These are phyloP conservation scores for Lasiosphaeria miniovina DNA, from an alignment of 495 filamentous ascomycete genomes.

Conservation along the genomic window DNA sequence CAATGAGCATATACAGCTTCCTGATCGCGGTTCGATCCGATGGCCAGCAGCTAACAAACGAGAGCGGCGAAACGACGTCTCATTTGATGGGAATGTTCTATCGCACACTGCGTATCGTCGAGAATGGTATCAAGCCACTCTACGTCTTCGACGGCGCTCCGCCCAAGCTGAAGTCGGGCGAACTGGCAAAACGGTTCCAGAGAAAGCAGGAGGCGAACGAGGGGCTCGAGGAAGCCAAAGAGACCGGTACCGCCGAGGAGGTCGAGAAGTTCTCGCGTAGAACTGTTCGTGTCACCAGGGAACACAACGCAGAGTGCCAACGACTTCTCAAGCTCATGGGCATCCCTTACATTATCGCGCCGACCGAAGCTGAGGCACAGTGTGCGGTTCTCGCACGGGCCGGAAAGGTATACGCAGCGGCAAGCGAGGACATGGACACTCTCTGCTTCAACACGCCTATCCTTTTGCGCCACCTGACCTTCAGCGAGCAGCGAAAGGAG, in stretches of 20 bases:
- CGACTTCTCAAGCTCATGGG: slow-evolving; percentile 89
- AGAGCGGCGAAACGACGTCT: slow-evolving; percentile 91
- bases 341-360: slow-evolving; percentile 89
- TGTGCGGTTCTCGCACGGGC: slow-evolving; percentile 87
- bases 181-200: slow-evolving; percentile 88
- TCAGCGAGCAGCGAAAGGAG: slow-evolving; percentile 94
- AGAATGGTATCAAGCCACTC: slow-evolving; percentile 97
- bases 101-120: slow-evolving; percentile 94
- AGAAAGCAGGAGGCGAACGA: slow-evolving; percentile 87
- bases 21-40: slow-evolving; percentile 95
- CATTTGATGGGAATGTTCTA: slow-evolving; percentile 99
- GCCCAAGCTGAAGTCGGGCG: slow-evolving; percentile 94
- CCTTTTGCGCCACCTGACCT: slow-evolving; percentile 87
- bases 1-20: slow-evolving; percentile 99
- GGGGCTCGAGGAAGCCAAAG: slow-evolving; percentile 89
- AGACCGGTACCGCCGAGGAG: slow-evolving; percentile 94
- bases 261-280: slow-evolving; percentile 96
- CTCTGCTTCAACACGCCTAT: slow-evolving; percentile 93
- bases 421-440: slow-evolving; percentile 98
- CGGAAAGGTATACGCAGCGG: slow-evolving; percentile 94
- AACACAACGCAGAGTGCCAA: slow-evolving; percentile 95
- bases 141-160: slow-evolving; percentile 98
- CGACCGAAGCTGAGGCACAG: slow-evolving; percentile 95
- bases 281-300: slow-evolving; percentile 90
- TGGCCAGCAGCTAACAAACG: slow-evolving; percentile 91